Evolutionary conservation across 208 protist species (phyloP), one percentile per base, ranked within the genome.

Genomic region (Leishmania lainsoni): DNA sequence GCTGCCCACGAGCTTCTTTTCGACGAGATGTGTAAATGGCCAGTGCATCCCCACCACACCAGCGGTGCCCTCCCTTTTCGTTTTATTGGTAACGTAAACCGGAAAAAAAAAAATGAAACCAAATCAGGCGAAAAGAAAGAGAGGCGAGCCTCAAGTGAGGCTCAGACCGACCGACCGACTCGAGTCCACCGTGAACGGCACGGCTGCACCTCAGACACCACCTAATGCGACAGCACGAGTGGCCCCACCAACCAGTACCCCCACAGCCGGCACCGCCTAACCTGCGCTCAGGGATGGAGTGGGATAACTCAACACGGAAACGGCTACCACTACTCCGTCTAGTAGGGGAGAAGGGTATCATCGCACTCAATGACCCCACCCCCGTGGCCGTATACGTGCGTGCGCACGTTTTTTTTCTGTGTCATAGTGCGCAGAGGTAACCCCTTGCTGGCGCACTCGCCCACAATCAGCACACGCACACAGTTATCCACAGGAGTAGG

Each of bases 51-150:
- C 42, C 42, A 45, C 42, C 42, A 45, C 42, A 45, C 42, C 42
- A 45, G 42, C 42, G 42, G 42, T 45, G 42, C 42, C 42, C 4
- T 45, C 6, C 42, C 4, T 45, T 45, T 45, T 45, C 42, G 42
- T 45, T 45, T 45, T 45, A 45, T 45, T 49, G 58, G 76, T 3
- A 14, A 78, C 32, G 39, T 54, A 65, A 77, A 78, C 68, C n/a
- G 49, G n/a, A 83, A 84, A 75, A 78, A 35, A 49, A 78, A 56
- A 75, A 74, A 76, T 14, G 29, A 68, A 66, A 78, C 32, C 35
- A 71, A 16, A 56, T 26, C 72, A 76, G 48, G 78, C 8, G 39
- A 75, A 73, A 61, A 45, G 42, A 45, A 45, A 45, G 42, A 2
- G 42, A 45, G 3, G 3, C 42, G 42, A 45, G 42, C 42, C 42